phyloP scores from a whole-genome alignment of 768 basidiomycete species.

The Rhizopogon salebrosus region DNA sequence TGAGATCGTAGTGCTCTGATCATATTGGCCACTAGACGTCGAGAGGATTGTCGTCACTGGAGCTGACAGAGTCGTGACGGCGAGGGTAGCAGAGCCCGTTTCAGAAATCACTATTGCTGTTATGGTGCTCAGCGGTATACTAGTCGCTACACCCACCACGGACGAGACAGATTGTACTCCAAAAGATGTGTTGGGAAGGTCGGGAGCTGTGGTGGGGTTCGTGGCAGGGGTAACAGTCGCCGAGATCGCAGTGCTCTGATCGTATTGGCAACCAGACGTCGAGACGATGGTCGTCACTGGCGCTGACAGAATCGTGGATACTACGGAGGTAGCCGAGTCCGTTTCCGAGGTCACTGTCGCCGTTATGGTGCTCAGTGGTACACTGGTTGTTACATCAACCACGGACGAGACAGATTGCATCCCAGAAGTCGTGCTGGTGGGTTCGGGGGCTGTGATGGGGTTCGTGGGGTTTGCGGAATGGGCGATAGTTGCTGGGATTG shows the following conservation, averaged over 20 bases:
- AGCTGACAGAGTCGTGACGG: not conserved
- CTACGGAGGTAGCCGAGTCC: not conserved
- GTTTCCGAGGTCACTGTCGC: not conserved
- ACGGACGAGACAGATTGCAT: not conserved
- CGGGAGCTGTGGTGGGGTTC: too few species aligned
- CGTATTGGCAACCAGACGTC: conserved; percentile 4
- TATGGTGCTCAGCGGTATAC: too few species aligned
- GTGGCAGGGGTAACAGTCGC: not conserved
- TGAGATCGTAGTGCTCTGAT: not conserved
- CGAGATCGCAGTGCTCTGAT: not conserved
- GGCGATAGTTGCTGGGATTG: not conserved
- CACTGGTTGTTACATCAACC: too few species aligned
- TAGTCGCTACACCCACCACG: not conserved
- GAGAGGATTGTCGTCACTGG: not conserved
- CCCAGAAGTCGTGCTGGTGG: too few species aligned
- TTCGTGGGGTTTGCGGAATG: not conserved
- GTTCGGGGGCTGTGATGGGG: too few species aligned
- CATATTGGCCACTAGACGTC: conserved; percentile 4
- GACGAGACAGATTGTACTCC: too few species aligned
- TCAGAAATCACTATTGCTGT: not conserved
- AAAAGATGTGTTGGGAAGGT: too few species aligned
- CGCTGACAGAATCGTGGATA: not conserved
- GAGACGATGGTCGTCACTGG: not conserved
- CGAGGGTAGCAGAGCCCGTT: not conserved
- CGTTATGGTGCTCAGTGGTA: too few species aligned